Conservation (phyloP, 2,329 filamentous ascomycete species). For the Talaromyces piceae region DNA sequence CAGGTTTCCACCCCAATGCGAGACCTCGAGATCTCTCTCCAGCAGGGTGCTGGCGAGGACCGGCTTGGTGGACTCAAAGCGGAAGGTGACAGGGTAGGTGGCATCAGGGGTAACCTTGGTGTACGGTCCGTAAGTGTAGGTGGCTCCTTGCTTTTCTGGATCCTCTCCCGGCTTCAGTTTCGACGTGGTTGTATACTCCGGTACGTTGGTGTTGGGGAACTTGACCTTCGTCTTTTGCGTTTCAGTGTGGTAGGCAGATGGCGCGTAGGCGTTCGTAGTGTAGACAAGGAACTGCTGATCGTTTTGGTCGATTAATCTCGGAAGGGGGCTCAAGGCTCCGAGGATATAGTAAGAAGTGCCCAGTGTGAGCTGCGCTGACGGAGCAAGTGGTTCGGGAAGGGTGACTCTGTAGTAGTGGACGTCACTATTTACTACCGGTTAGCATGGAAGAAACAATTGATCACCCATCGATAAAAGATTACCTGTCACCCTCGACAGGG, state of each 20-base stretch:
- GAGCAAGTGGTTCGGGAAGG: constrained; percentile 66
- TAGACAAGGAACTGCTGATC: constrained; percentile 83
- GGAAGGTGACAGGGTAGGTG: constrained; percentile 63
- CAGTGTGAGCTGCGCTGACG: constrained; percentile 74
- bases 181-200: constrained; percentile 74
- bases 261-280: constrained; percentile 75
- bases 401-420: constrained; percentile 78
- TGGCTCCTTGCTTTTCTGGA: constrained; percentile 75
- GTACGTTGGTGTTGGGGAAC: constrained; percentile 67
- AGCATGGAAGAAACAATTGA: not conserved
- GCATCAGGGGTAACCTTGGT: constrained; percentile 70
- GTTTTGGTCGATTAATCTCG: constrained; percentile 71
- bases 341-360: constrained; percentile 79
- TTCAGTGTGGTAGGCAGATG: constrained; percentile 72
- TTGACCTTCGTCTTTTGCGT: constrained; percentile 99
- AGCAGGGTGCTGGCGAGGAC: constrained; percentile 70
- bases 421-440: constrained; percentile 44
- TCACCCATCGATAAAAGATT: constrained; percentile 25
- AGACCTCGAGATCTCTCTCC: constrained; percentile 89
- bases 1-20: constrained; percentile 95
- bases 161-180: constrained; percentile 54
- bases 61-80: constrained; percentile 94
- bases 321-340: constrained; percentile 70
- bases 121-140: constrained; percentile 87
- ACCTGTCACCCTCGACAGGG: constrained; percentile 50